A percentile compares a stretch with the other conserved stretches of the same genome.
Conservation (phyloP, 1,284 basidiomycete species). For the Cryptococcus amylolentus region DNA sequence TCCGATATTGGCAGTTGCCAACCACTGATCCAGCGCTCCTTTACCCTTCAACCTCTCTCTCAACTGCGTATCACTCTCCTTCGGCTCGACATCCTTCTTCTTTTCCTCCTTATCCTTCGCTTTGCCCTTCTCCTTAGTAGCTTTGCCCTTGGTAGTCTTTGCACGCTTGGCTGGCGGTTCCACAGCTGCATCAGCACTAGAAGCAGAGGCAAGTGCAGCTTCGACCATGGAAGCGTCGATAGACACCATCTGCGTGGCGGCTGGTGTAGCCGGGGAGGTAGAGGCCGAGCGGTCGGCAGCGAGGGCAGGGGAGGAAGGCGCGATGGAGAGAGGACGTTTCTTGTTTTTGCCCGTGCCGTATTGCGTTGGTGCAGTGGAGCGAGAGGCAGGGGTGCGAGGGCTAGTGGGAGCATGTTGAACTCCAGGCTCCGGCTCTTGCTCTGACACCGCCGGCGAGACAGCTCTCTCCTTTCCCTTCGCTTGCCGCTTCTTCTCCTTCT, state of each 20-base stretch:
- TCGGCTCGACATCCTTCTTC: background rate
- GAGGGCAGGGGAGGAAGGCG: background rate
- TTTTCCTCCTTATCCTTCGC: background rate
- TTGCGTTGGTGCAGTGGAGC: background rate
- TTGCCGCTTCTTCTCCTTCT: background rate
- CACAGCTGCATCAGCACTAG: background rate
- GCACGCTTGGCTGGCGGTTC: background rate
- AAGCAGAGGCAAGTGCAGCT: background rate
- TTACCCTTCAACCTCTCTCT: conserved; percentile 4
- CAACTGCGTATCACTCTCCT: conserved; percentile 4
- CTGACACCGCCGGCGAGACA: background rate
- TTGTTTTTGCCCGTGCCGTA: background rate
- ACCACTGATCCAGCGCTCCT: conserved; percentile 26
- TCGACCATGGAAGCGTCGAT: background rate
- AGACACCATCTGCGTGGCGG: background rate
- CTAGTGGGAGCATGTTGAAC: background rate
- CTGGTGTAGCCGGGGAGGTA: background rate
- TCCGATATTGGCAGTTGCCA: conserved; percentile 28
- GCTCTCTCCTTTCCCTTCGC: background rate
- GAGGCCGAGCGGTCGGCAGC: background rate
- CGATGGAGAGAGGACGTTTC: background rate
- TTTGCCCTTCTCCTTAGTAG: background rate
- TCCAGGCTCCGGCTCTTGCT: background rate
- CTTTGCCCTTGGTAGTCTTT: background rate
- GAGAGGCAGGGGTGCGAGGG: background rate